Evolutionary conservation across 2,329 filamentous ascomycete species (phyloP).

Genomic region (Beauveria brongniartii): DNA sequence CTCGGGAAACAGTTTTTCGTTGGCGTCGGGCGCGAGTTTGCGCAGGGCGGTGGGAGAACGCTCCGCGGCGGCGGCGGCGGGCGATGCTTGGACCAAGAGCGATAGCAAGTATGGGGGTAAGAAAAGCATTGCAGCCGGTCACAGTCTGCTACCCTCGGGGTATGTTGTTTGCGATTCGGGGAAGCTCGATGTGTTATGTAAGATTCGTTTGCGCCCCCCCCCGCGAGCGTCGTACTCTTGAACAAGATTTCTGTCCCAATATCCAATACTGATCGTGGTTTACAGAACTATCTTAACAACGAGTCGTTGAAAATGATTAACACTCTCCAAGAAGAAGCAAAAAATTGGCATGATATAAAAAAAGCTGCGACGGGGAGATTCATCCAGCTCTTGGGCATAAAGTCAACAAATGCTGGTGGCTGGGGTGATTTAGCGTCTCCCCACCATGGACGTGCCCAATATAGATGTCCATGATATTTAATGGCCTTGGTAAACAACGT

Average conservation of each 20-base stretch:
- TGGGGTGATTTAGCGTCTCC: constrained; percentile 10
- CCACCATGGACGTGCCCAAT: background rate
- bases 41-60: constrained; percentile 52
- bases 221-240: background rate
- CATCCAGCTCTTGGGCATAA: background rate
- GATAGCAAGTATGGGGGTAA: constrained; percentile 38
- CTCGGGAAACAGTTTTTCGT: constrained; percentile 65
- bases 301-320: background rate
- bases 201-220: background rate
- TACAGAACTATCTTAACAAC: background rate
- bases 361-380: background rate
- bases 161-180: background rate
- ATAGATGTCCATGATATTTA: background rate
- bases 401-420: constrained; percentile 10
- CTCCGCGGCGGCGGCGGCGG: constrained; percentile 27
- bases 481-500: too few relatives aligned
- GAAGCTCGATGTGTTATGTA: background rate
- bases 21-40: constrained; percentile 63
- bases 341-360: background rate
- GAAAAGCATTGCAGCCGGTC: constrained; percentile 25
- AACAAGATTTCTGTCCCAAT: too few relatives aligned
- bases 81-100: constrained; percentile 31
- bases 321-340: background rate
- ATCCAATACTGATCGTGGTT: too few relatives aligned
- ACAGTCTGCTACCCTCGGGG: constrained; percentile 27